Conservation (phyloP, 768 basidiomycete species). For the Punctularia strigosozonata region DNA sequence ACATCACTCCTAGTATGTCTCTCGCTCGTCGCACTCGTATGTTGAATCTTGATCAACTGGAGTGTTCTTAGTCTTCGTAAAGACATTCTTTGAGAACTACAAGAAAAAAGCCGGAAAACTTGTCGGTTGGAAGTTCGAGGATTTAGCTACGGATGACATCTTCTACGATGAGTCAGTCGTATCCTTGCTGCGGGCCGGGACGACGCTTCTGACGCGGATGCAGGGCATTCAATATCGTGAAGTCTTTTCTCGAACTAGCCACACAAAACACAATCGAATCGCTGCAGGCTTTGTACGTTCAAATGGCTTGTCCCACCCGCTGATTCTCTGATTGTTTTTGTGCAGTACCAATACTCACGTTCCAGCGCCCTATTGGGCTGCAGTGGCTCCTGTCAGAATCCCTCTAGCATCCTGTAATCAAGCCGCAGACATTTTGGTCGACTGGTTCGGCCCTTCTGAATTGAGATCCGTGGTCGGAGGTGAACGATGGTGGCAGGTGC, state of each 20-base stretch:
- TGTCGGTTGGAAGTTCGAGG: constrained; percentile 20
- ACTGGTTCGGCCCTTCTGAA: constrained; percentile 63
- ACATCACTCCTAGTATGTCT: constrained; percentile 38
- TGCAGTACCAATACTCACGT: constrained; percentile 56
- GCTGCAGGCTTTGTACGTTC: constrained; percentile 46
- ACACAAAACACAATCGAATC: constrained; percentile 60
- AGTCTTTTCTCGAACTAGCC: constrained; percentile 56
- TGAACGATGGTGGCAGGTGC: constrained; percentile 76
- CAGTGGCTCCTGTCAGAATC: constrained; percentile 43
- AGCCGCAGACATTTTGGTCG: constrained; percentile 56
- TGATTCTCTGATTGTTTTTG: background rate
- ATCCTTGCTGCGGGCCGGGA: background rate
- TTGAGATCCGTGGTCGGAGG: constrained; percentile 63
- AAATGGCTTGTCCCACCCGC: background rate
- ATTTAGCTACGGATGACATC: constrained; percentile 46
- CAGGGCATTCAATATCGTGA: constrained; percentile 62
- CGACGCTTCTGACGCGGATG: background rate
- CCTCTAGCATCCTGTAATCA: constrained; percentile 44
- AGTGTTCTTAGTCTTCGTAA: constrained; percentile 33
- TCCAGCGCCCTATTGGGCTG: constrained; percentile 55
- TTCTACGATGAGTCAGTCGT: constrained; percentile 54
- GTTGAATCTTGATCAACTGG: background rate
- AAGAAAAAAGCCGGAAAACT: constrained; percentile 29
- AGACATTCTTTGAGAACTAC: constrained; percentile 38
- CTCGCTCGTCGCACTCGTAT: background rate